A percentile compares a stretch with the other conserved stretches of the same genome.
These are phyloP conservation scores for Monilinia polystroma DNA, from an alignment of 2,329 filamentous ascomycete species.

Conservation along the genomic window DNA sequence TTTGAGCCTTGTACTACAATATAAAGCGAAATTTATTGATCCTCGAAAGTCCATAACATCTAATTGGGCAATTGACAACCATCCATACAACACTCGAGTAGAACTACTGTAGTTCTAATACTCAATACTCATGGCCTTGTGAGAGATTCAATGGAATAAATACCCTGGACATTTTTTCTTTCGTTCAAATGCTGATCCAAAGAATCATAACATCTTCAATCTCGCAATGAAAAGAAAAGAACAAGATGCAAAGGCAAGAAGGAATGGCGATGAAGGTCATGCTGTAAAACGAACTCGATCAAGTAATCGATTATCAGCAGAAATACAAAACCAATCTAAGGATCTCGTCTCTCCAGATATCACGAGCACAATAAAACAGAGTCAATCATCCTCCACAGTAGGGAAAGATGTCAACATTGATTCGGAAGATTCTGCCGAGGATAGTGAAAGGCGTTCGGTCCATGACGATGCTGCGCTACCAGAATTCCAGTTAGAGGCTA, in stretches of 20 bases:
- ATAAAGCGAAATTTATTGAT: neutral
- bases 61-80: too few relatives aligned
- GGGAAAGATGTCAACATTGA: constrained; percentile 5
- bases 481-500: constrained; percentile 1
- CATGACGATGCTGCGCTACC: neutral
- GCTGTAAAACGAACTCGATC: constrained; percentile 27
- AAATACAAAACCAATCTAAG: neutral
- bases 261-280: constrained; percentile 24
- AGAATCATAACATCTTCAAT: constrained; percentile 1
- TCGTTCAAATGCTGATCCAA: neutral
- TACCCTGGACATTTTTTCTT: neutral
- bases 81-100: too few relatives aligned
- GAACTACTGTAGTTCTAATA: too few relatives aligned
- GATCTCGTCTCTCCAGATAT: neutral
- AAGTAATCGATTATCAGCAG: constrained; percentile 13
- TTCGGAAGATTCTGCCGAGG: constrained; percentile 16
- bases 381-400: neutral
- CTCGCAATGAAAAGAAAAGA: constrained; percentile 32
- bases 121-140: neutral
- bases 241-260: constrained; percentile 20
- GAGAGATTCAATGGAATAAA: neutral
- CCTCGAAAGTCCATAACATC: neutral
- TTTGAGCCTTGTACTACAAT: neutral
- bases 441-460: constrained; percentile 4
- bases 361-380: neutral